Evolutionary conservation across 106 monocot species (phyloP).

Genomic region (Dendrobium catenatum): DNA sequence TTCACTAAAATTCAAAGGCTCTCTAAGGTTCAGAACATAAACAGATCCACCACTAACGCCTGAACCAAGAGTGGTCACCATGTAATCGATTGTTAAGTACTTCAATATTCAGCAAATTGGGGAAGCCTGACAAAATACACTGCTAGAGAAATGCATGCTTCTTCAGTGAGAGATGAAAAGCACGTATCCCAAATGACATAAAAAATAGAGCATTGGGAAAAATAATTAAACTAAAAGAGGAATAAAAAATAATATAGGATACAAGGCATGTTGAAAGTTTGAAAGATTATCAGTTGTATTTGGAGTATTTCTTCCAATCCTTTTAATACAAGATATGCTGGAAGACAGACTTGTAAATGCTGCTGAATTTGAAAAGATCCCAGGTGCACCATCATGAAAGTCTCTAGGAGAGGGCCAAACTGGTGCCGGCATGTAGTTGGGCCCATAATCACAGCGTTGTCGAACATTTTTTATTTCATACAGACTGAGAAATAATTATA

Average conservation of each 20-base stretch:
- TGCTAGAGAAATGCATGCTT: neutral
- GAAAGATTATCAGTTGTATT: slow-evolving; percentile 13
- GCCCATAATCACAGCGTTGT: slow-evolving; percentile 9
- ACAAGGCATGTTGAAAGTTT: slow-evolving; percentile 50
- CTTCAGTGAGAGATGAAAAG: neutral
- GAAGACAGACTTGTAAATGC: slow-evolving; percentile 20
- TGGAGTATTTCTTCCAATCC: slow-evolving; percentile 20
- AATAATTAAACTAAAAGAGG: neutral
- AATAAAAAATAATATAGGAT: slow-evolving; percentile 31
- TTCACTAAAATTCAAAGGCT: slow-evolving; percentile 25
- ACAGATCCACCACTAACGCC: slow-evolving; percentile 54
- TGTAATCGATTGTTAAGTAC: slow-evolving; percentile 59
- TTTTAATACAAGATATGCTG: slow-evolving; percentile 49
- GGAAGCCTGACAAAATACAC: neutral
- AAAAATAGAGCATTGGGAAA: neutral
- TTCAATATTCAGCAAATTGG: slow-evolving; percentile 4
- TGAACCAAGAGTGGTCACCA: slow-evolving; percentile 81
- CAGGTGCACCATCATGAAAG: slow-evolving; percentile 14
- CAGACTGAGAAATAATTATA: slow-evolving; percentile 22
- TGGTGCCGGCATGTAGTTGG: slow-evolving; percentile 18
- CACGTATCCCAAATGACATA: neutral
- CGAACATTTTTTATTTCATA: slow-evolving; percentile 30
- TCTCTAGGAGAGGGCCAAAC: slow-evolving; percentile 28
- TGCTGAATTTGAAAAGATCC: slow-evolving; percentile 28
- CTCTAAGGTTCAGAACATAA: slow-evolving; percentile 43